A percentile compares a stretch with the other conserved stretches of the same genome.
phyloP scores from a whole-genome alignment of 768 basidiomycete species.

The Termitomyces titanicus region DNA sequence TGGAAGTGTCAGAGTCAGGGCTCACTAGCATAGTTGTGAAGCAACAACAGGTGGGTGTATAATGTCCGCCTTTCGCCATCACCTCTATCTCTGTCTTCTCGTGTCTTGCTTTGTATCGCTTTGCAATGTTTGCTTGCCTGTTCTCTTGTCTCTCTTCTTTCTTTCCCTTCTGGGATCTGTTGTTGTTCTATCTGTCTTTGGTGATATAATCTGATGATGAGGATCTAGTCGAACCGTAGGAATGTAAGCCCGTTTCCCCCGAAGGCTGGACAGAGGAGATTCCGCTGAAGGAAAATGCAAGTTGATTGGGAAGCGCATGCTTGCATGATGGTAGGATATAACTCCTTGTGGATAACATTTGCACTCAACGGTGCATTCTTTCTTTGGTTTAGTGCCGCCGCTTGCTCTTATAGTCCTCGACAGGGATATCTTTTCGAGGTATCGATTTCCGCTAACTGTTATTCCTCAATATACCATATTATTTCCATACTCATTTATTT shows the following conservation, averaged over 20 bases:
- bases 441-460: neutral
- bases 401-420: neutral
- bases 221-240: neutral
- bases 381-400: neutral
- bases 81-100: neutral
- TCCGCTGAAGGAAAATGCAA: neutral
- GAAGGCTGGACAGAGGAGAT: neutral
- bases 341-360: slow-evolving; percentile 6
- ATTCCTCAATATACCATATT: too few species aligned
- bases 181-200: neutral
- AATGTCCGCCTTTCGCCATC: neutral
- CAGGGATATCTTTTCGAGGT: neutral
- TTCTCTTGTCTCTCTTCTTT: neutral
- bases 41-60: slow-evolving; percentile 10
- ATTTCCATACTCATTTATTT: too few species aligned
- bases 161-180: neutral
- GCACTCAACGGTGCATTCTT: neutral
- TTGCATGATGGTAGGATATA: neutral
- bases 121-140: neutral
- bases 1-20: neutral
- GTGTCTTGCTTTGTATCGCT: neutral
- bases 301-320: neutral
- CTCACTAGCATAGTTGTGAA: slow-evolving; percentile 4
- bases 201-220: slow-evolving; percentile 3
- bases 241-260: neutral